Evolutionary conservation across 768 basidiomycete species (phyloP).

Genomic region (Scleroderma bovista): DNA sequence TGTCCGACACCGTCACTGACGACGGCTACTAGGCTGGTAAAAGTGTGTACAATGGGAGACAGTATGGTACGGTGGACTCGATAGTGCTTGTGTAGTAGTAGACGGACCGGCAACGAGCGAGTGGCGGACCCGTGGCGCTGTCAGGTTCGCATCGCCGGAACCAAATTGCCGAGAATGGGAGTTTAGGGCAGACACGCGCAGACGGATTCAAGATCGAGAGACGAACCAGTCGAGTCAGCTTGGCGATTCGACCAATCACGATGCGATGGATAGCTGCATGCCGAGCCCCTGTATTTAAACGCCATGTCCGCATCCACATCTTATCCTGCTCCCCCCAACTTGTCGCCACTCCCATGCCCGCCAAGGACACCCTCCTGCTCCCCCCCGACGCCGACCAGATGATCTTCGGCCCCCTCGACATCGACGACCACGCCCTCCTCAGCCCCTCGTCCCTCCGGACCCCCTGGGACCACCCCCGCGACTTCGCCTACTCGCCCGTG

Average conservation of each 20-base stretch:
- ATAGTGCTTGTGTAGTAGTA: conserved; percentile 48
- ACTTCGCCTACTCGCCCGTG: conserved; percentile 34
- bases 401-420: conserved; percentile 32
- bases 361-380: conserved; percentile 23
- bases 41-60: conserved; percentile 77
- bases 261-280: conserved; percentile 27
- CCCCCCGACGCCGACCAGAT: conserved; percentile 27
- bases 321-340: conserved; percentile 17
- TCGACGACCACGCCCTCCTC: conserved; percentile 26
- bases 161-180: not conserved
- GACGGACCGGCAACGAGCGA: not conserved
- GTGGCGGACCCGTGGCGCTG: not conserved
- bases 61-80: conserved; percentile 54
- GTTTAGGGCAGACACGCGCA: conserved; percentile 1
- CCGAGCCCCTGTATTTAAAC: conserved; percentile 40
- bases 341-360: conserved; percentile 33
- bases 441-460: conserved; percentile 8
- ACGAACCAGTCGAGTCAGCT: conserved; percentile 37
- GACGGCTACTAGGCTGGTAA: conserved; percentile 60
- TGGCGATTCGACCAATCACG: conserved; percentile 30
- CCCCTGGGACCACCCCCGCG: conserved; percentile 24
- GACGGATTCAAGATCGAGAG: conserved; percentile 23
- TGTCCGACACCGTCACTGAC: not conserved
- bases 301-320: conserved; percentile 19
- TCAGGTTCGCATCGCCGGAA: not conserved